Base-by-base conservation (phyloP, 202 grass and related monocot genomes). In the Hordeum pubiflorum region DNA sequence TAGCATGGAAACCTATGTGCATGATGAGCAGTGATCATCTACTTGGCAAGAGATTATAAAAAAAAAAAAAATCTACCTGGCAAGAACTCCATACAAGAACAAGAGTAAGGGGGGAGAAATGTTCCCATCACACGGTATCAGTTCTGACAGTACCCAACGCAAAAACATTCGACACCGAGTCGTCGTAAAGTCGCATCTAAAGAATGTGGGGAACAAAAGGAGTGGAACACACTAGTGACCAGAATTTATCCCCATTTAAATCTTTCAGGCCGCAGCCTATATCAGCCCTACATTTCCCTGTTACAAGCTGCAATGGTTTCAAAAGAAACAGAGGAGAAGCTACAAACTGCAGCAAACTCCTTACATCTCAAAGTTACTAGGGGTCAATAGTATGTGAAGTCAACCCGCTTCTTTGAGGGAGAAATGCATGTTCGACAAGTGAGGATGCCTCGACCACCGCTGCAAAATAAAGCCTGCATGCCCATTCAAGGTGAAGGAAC, bases 391-490 rank as follows among this genome's bases (percentile, higher is more conserved):
- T 52, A 78, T 38, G 31, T 38, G 31, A 71, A 76, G 6, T 74
- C 74, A 58, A 46, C 14, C 58, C 44, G 72, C 57, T 40, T 74
- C 60, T 67, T 85, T 36, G 2, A 9, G 73, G 67, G 78, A 9
- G 46, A 34, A 62, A 75, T 21, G 52, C 68, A 69, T 82, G 69
- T 89, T 89, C 83, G 83, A 89, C 79, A 13, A 38, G 78, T 89
- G 43, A 65, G 15, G 63, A 27, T 10, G 22, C 44, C 60, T 62
- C 3, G 29, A 46, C 2, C 5, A 17, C 44, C 6, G 50, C 62
- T 61, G 39, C 6, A 73, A 58, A 70, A 67, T 11, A 40, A 40
- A 78, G 9, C 50, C 87, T 89, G 75, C 66, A 81, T 48, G 5
- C 9, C 5, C 64, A 78, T 39, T 21, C 77, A 78, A 64, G 50